Evolutionary conservation across 345 rosid species (phyloP).

Genomic region (Rhodomyrtus tomentosa): DNA sequence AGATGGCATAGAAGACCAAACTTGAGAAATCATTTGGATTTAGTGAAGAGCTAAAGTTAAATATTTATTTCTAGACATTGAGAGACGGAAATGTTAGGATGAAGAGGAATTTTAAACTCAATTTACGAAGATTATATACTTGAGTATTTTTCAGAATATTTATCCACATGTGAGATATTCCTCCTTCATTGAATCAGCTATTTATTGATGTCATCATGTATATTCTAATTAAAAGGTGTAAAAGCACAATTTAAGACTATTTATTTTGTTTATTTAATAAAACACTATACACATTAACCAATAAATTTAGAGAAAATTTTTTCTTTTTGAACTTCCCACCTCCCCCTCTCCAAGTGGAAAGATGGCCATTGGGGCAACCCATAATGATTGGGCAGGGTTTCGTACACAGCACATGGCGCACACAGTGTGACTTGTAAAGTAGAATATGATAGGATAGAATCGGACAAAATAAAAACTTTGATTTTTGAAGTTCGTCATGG

Average conservation of each 20-base stretch:
- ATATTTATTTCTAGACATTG: background rate
- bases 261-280: background rate
- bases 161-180: background rate
- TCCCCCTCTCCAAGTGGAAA: too few relatives aligned
- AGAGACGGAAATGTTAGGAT: background rate
- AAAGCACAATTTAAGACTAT: background rate
- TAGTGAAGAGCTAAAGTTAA: background rate
- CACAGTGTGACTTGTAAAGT: too few relatives aligned
- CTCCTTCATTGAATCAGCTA: background rate
- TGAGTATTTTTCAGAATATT: background rate
- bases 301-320: background rate
- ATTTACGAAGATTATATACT: background rate
- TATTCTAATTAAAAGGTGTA: background rate
- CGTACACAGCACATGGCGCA: too few relatives aligned
- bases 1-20: background rate
- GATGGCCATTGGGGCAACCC: too few relatives aligned
- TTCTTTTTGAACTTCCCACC: background rate
- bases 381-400: too few relatives aligned
- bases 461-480: background rate
- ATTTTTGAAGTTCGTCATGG: background rate
- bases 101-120: background rate
- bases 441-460: too few relatives aligned
- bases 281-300: background rate
- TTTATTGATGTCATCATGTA: background rate
- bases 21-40: background rate